A percentile compares a stretch with the other conserved stretches of the same genome.
phyloP scores from a whole-genome alignment of 2,329 filamentous ascomycete genomes.

The Penicillium sp. region DNA sequence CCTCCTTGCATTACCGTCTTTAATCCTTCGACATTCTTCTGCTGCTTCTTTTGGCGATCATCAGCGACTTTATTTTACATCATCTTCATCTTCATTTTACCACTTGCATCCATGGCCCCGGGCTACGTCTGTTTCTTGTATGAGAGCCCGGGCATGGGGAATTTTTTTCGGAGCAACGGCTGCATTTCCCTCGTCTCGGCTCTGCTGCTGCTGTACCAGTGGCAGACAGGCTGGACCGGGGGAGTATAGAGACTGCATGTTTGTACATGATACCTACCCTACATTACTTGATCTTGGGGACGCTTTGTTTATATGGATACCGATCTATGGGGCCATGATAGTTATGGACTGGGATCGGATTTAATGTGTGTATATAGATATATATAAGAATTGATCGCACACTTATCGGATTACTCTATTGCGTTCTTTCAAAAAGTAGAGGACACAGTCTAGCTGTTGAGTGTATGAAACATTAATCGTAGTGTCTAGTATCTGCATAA shows the following conservation, averaged over 20 bases:
- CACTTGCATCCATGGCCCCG: slow-evolving; percentile 24
- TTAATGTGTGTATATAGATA: slow-evolving; percentile 18
- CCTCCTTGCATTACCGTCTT: neutral
- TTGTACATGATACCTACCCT: slow-evolving; percentile 39
- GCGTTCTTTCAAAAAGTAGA: too few species aligned
- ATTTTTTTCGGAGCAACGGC: slow-evolving; percentile 17
- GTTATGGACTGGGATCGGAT: slow-evolving; percentile 7
- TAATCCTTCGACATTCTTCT: slow-evolving; percentile 4
- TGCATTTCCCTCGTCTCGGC: slow-evolving; percentile 27
- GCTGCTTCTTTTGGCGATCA: slow-evolving; percentile 12
- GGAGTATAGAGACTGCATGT: slow-evolving; percentile 35
- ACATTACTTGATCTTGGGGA: neutral
- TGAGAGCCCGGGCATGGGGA: slow-evolving; percentile 16
- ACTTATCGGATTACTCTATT: neutral
- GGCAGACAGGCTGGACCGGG: slow-evolving; percentile 7
- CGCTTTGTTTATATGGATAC: neutral
- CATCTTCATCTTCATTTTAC: slow-evolving; percentile 5
- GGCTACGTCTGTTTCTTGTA: neutral
- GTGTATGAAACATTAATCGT: too few species aligned
- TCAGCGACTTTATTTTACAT: slow-evolving; percentile 20
- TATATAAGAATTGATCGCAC: slow-evolving; percentile 12
- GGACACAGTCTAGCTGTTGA: too few species aligned
- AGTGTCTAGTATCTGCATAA: too few species aligned
- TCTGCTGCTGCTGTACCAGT: neutral
- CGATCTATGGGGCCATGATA: neutral